Conservation (phyloP, 2,329 filamentous ascomycete genomes). For the Pochonia chlamydosporia region DNA sequence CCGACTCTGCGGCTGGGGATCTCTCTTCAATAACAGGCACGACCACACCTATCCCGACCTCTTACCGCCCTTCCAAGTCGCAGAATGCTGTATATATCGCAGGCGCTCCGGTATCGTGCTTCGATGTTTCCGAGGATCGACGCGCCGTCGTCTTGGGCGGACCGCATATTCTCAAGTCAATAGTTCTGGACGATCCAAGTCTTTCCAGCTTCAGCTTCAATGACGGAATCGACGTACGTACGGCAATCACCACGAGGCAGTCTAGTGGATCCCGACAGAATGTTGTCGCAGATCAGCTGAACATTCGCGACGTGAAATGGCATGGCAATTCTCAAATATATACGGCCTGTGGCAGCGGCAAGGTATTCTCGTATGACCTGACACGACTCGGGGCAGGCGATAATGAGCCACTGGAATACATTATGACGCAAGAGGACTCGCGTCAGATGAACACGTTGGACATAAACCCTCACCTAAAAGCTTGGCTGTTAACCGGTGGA, state of each 20-base stretch:
- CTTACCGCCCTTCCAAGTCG: conserved; percentile 47
- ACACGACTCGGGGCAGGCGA: conserved; percentile 39
- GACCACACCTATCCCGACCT: conserved; percentile 26
- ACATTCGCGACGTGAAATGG: conserved; percentile 59
- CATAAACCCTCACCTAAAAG: conserved; percentile 54
- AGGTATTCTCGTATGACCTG: conserved; percentile 60
- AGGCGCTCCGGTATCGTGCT: conserved; percentile 47
- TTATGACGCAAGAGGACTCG: conserved; percentile 55
- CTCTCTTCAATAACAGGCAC: conserved; percentile 40
- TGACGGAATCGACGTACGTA: conserved; percentile 53
- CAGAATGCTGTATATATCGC: conserved; percentile 50
- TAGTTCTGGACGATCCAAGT: conserved; percentile 44
- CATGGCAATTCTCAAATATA: conserved; percentile 49
- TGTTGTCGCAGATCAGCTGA: conserved; percentile 49
- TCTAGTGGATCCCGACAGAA: conserved; percentile 34
- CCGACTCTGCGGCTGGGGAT: conserved; percentile 40
- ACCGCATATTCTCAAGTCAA: conserved; percentile 54
- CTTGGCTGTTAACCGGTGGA: conserved; percentile 55
- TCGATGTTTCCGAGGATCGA: conserved; percentile 54
- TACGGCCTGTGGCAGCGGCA: conserved; percentile 58
- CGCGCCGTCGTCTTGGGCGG: conserved; percentile 52
- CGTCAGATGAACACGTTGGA: conserved; percentile 59
- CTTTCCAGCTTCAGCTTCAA: conserved; percentile 36
- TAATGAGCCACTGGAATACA: conserved; percentile 43
- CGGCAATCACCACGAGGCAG: conserved; percentile 46